Percentiles rank a stretch among this genome's conserved stretches.
These are phyloP conservation scores for Calonectria multiphialidica DNA, from an alignment of 2,329 filamentous ascomycete genomes.

Conservation along the genomic window DNA sequence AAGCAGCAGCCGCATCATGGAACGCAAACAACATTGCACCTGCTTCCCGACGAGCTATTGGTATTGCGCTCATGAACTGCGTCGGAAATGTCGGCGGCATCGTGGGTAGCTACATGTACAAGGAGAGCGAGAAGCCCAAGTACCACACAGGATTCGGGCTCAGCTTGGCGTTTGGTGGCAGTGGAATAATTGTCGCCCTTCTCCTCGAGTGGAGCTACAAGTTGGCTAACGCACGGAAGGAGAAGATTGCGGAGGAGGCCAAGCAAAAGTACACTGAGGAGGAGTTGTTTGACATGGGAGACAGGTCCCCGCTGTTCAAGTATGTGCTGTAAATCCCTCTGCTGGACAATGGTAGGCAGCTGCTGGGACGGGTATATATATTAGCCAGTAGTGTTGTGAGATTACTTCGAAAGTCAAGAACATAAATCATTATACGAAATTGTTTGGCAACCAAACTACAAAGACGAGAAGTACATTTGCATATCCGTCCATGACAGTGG, in stretches of 20 bases:
- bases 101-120: constrained; percentile 19
- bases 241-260: constrained; percentile 43
- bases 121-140: constrained; percentile 42
- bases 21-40: constrained; percentile 42
- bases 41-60: constrained; percentile 47
- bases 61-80: constrained; percentile 42
- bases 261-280: constrained; percentile 45
- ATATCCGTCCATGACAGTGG: background rate
- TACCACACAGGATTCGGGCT: constrained; percentile 60
- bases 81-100: constrained; percentile 22
- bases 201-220: constrained; percentile 49
- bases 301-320: constrained; percentile 48
- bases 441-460: background rate
- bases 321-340: constrained; percentile 39
- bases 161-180: constrained; percentile 46
- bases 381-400: background rate
- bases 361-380: background rate
- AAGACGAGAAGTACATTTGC: background rate
- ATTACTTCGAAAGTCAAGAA: background rate
- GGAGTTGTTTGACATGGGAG: constrained; percentile 48
- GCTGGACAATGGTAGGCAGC: background rate
- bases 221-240: constrained; percentile 43
- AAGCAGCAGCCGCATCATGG: constrained; percentile 38
- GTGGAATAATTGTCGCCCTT: constrained; percentile 44
- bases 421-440: background rate